Conservation (phyloP, 2,329 filamentous ascomycete species). For the Ophiognomonia clavigignenti-juglandacearum region DNA sequence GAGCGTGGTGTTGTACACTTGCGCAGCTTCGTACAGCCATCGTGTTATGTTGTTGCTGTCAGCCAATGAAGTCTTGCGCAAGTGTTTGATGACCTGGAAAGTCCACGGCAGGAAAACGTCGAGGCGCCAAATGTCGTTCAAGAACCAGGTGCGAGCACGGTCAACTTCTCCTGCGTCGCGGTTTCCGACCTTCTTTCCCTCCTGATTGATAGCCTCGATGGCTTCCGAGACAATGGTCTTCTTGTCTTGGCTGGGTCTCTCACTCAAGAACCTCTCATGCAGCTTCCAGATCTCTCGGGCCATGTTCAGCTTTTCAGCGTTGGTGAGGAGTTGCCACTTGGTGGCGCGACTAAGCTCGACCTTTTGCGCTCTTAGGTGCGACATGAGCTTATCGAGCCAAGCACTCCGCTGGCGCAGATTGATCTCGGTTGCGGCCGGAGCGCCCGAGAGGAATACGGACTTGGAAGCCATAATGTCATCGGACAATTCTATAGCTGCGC, state of each 20-base stretch:
- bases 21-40: slow-evolving; percentile 62
- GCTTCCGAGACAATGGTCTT: slow-evolving; percentile 70
- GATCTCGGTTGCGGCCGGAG: slow-evolving; percentile 72
- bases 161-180: slow-evolving; percentile 68
- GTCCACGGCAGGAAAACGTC: slow-evolving; percentile 76
- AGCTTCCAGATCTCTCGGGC: slow-evolving; percentile 74
- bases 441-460: slow-evolving; percentile 66
- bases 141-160: slow-evolving; percentile 79
- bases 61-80: slow-evolving; percentile 57
- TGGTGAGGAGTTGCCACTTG: slow-evolving; percentile 78
- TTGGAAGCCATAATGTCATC: slow-evolving; percentile 75
- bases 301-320: slow-evolving; percentile 85
- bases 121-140: slow-evolving; percentile 67
- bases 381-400: slow-evolving; percentile 70
- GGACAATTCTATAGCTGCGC: slow-evolving; percentile 75
- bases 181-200: slow-evolving; percentile 66
- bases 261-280: slow-evolving; percentile 65
- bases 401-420: slow-evolving; percentile 70
- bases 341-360: slow-evolving; percentile 61
- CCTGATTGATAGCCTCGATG: slow-evolving; percentile 69
- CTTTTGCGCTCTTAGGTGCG: slow-evolving; percentile 63
- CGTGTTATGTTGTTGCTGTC: slow-evolving; percentile 50
- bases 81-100: slow-evolving; percentile 68
- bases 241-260: slow-evolving; percentile 54
- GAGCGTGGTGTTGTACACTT: slow-evolving; percentile 64